Percentiles rank a stretch among this genome's conserved stretches.
phyloP scores from a whole-genome alignment of 106 monocot genomes.

The Cymbidium sinense region DNA sequence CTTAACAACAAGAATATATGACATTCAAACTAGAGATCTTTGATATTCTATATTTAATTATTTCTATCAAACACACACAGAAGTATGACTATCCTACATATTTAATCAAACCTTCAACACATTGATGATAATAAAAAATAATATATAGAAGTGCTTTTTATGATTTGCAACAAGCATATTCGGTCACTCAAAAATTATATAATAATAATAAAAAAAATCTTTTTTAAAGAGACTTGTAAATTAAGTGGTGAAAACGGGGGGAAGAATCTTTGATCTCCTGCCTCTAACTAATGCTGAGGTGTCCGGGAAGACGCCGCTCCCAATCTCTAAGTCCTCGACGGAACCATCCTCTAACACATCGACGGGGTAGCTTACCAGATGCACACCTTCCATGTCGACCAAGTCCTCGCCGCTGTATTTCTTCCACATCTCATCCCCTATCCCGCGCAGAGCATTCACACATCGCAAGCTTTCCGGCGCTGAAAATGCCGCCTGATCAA shows the following conservation, averaged over 20 bases:
- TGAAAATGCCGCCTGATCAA: slow-evolving; percentile 12
- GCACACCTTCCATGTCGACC: slow-evolving; percentile 34
- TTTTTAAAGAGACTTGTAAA: too few relatives aligned
- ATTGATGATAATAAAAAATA: too few relatives aligned
- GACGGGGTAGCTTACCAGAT: slow-evolving; percentile 38
- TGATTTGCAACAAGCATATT: too few relatives aligned
- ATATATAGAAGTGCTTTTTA: too few relatives aligned
- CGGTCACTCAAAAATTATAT: too few relatives aligned
- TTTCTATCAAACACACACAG: too few relatives aligned
- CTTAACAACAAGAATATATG: too few relatives aligned
- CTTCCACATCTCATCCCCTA: slow-evolving; percentile 31
- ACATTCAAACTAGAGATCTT: too few relatives aligned
- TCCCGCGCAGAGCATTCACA: slow-evolving; percentile 9
- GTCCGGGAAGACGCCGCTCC: slow-evolving; percentile 28
- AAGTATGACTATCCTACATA: too few relatives aligned
- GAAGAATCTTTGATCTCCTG: slow-evolving; percentile 35
- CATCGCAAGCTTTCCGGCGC: slow-evolving; percentile 20
- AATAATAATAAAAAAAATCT: too few relatives aligned
- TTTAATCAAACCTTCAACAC: too few relatives aligned
- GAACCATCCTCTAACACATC: slow-evolving; percentile 14
- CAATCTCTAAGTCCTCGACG: slow-evolving; percentile 8
- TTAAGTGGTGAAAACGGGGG: slow-evolving; percentile 20
- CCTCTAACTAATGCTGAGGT: slow-evolving; percentile 27
- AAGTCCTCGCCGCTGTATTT: slow-evolving; percentile 22
- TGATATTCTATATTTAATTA: too few relatives aligned